Base-by-base conservation (phyloP, 768 basidiomycete species). In the Lactarius hatsudake region DNA sequence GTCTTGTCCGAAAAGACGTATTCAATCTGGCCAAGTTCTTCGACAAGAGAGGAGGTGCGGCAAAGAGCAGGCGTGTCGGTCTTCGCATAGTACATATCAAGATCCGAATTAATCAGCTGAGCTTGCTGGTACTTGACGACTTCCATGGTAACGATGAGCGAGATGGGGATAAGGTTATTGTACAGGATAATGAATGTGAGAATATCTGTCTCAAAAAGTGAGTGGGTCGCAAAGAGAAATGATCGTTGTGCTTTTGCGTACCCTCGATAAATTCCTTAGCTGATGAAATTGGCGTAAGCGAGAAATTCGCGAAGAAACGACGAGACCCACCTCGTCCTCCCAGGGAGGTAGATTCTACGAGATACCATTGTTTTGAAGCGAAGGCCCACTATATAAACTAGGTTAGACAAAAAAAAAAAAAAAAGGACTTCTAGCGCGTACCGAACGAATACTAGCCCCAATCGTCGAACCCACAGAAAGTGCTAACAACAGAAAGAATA, bases 51-150 rank as follows among this genome's bases (percentile, higher is more conserved):
- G 1, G 96, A 98, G 0, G 97, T 99, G n/a, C 96, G 87, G 73
- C 97, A 98, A 28, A 98, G 82, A 0, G 97, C 97, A 0, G 97
- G 95, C 0, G 96, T 98, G 75, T 99, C 97, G 0, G 96, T 97
- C 66, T 81, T 87, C 13, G 90, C 87, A 76, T 98, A 90, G 78
- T 99, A 99, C 96, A 99, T 98, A 79, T 99, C 97, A 60, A 96
- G 86, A 77, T 96, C 97, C 30, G 86, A 94, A 77, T 98, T 99
- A 82, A 99, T 99, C 61, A 98, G 84, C 42, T 93, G 90, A 1
- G 97, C 96, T 79, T 98, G 97, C 76, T 97, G 95, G 74, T 90
- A 98, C 76, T 98, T 98, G 80, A 99, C 97, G 40, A 98, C 91
- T 80, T 99, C 97, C 91, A 98, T 98, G 4, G 97, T 98, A 72